These are phyloP conservation scores for Colletotrichum somersetense DNA, from an alignment of 2,329 filamentous ascomycete genomes.

Conservation along the genomic window DNA sequence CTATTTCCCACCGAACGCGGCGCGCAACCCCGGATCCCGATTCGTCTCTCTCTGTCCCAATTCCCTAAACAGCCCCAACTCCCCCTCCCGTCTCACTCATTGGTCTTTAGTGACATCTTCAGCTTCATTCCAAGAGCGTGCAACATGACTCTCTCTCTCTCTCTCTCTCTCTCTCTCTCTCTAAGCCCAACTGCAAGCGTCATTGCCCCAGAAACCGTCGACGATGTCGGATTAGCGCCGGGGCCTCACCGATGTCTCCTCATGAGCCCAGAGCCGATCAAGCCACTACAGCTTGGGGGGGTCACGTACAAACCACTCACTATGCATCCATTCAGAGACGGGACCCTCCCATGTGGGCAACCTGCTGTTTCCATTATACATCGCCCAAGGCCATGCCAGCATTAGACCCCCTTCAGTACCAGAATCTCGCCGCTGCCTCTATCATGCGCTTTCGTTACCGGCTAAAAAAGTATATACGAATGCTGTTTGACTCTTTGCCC, in stretches of 20 bases:
- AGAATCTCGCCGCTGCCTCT: constrained; percentile 25
- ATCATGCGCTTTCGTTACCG: constrained; percentile 16
- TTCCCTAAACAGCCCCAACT: background rate
- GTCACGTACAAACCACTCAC: constrained; percentile 1
- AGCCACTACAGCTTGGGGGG: background rate
- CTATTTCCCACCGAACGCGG: background rate
- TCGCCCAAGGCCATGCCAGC: constrained; percentile 1
- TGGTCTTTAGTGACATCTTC: background rate
- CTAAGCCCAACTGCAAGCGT: no score
- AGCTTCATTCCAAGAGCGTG: constrained; percentile 5
- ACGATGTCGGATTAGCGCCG: background rate
- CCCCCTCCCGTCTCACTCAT: background rate
- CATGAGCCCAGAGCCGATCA: background rate
- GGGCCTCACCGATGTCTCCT: background rate
- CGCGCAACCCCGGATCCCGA: constrained; percentile 1
- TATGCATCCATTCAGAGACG: background rate
- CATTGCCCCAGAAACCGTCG: background rate
- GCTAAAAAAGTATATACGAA: constrained; percentile 18
- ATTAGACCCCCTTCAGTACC: background rate
- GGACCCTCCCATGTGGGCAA: background rate
- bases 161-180: background rate
- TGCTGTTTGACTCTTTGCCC: constrained; percentile 9
- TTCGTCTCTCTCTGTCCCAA: background rate
- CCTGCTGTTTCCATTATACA: background rate
- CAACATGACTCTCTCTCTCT: background rate